phyloP scores from a whole-genome alignment of 805 yeast species.

The Grigorovia humatica region DNA sequence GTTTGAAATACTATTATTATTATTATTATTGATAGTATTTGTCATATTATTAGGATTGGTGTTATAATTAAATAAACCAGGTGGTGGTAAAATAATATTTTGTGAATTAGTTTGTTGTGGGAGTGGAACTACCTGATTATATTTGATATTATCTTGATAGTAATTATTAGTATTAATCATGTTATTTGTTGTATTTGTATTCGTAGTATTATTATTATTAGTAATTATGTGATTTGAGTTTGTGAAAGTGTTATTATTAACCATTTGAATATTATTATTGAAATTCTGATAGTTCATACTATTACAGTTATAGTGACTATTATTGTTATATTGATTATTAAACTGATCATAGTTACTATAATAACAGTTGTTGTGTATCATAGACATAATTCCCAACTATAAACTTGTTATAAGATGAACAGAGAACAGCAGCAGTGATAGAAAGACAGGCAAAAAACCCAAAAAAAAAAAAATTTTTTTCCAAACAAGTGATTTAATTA shows the following conservation, averaged over 20 bases:
- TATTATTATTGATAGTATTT: not conserved
- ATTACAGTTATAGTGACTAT: not conserved
- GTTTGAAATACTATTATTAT: not conserved
- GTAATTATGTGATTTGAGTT: not conserved
- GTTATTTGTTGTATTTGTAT: not conserved
- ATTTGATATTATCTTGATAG: no score
- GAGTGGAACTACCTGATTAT: no score
- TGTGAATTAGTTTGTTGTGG: no score
- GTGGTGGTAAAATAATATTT: not conserved
- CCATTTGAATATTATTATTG: not conserved
- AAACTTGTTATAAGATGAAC: no score
- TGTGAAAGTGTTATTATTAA: not conserved
- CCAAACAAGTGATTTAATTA: not conserved
- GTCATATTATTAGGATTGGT: not conserved
- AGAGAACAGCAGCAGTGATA: no score
- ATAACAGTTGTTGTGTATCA: not conserved
- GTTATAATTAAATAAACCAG: not conserved
- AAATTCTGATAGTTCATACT: not conserved
- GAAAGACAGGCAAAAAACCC: not conserved
- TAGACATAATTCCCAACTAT: not conserved
- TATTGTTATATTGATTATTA: not conserved
- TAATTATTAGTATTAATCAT: not conserved
- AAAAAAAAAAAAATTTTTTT: no score
- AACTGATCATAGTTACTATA: not conserved
- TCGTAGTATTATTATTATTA: not conserved